phyloP scores from a whole-genome alignment of 371 early-diverging fungal genomes.

The Mucor indicus region DNA sequence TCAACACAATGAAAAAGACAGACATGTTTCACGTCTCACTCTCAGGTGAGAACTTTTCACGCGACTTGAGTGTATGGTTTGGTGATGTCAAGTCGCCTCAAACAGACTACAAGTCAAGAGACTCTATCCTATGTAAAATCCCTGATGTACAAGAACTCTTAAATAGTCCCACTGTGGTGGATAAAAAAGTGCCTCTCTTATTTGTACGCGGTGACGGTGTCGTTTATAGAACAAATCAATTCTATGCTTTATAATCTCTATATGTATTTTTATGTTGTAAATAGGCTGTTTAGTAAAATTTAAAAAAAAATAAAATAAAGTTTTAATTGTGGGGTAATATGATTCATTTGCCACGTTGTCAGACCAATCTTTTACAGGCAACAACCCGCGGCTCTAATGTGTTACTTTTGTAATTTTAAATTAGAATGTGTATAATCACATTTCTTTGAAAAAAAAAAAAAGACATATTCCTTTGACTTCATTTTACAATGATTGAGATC shows the following conservation, averaged over 20 bases:
- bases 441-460: too few species aligned
- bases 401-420: too few species aligned
- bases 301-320: too few species aligned
- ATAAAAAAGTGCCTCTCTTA: conserved; percentile 50
- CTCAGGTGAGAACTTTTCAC: conserved; percentile 69
- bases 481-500: too few species aligned
- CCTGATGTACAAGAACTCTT: conserved; percentile 32
- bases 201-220: conserved; percentile 66
- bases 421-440: too few species aligned
- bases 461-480: too few species aligned
- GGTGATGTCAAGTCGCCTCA: conserved; percentile 55
- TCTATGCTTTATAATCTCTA: conserved; percentile 34
- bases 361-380: too few species aligned
- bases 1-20: conserved; percentile 13
- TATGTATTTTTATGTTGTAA: too few species aligned
- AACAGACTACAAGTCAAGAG: conserved; percentile 53
- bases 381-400: too few species aligned
- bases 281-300: too few species aligned
- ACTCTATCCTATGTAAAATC: conserved; percentile 42
- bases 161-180: conserved; percentile 24
- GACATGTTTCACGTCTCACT: background rate
- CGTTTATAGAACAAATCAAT: conserved; percentile 59
- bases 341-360: too few species aligned
- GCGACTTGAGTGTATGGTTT: conserved; percentile 68
- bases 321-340: too few species aligned